These are phyloP conservation scores for Dissophora ornata DNA, from an alignment of 192 early-diverging fungal species.

Conservation along the genomic window DNA sequence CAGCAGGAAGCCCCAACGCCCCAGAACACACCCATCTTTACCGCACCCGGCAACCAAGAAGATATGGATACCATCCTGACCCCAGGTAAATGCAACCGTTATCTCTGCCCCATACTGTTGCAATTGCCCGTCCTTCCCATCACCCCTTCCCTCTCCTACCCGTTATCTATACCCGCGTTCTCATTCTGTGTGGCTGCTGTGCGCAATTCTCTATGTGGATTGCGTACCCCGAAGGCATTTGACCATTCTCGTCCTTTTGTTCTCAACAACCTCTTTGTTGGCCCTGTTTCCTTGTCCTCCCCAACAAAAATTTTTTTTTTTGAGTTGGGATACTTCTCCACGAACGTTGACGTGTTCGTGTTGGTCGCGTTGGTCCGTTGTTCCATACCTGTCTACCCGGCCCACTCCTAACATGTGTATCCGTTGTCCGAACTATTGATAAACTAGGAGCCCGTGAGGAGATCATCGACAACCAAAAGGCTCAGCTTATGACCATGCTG, in stretches of 20 bases:
- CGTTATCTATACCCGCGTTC: too few relatives aligned
- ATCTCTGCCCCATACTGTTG: constrained; percentile 4
- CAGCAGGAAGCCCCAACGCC: constrained; percentile 68
- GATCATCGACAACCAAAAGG: constrained; percentile 68
- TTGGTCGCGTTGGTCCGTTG: too few relatives aligned
- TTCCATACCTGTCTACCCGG: too few relatives aligned
- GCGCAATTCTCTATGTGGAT: too few relatives aligned
- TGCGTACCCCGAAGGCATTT: too few relatives aligned
- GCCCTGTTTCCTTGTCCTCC: not conserved
- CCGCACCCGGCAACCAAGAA: constrained; percentile 56
- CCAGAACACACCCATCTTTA: constrained; percentile 72
- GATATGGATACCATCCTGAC: constrained; percentile 54
- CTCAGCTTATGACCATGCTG: constrained; percentile 75
- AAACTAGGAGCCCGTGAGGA: constrained; percentile 7
- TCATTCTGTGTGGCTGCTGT: too few relatives aligned
- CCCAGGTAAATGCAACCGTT: constrained; percentile 25
- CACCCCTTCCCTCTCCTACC: not conserved
- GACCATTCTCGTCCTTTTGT: too few relatives aligned
- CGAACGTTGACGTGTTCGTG: too few relatives aligned
- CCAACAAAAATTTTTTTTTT: constrained; percentile 25
- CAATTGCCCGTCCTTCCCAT: not conserved
- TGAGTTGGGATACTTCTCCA: too few relatives aligned
- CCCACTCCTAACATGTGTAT: constrained; percentile 2
- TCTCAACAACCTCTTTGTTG: too few relatives aligned
- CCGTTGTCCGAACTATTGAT: not conserved